These are phyloP conservation scores for Tuber melanosporum DNA, from an alignment of 495 filamentous ascomycete species.

Conservation along the genomic window DNA sequence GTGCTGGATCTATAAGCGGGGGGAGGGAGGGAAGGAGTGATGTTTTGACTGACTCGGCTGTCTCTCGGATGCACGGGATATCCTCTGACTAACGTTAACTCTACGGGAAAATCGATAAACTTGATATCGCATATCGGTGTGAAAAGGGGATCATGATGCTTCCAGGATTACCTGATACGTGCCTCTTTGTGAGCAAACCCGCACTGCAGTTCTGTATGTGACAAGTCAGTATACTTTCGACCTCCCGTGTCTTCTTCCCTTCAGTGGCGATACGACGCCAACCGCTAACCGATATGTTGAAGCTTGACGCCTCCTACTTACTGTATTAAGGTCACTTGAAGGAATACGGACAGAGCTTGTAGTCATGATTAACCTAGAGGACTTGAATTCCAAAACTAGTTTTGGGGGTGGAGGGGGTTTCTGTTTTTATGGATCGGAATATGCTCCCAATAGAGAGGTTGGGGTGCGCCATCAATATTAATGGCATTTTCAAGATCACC, in stretches of 20 bases:
- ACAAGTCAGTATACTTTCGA: not conserved
- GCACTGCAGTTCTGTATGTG: not conserved
- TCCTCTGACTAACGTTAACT: no score
- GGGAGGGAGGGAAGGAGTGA: no score
- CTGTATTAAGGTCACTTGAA: not conserved
- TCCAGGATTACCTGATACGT: no score
- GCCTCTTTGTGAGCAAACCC: no score
- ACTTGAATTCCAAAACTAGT: not conserved
- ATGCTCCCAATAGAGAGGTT: not conserved
- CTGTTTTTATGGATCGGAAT: not conserved
- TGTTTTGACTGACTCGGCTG: not conserved
- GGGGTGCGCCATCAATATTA: not conserved
- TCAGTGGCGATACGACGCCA: not conserved
- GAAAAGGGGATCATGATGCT: no score
- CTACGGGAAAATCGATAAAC: no score
- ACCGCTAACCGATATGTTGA: not conserved
- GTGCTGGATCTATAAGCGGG: not conserved
- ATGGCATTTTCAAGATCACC: not conserved
- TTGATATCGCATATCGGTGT: no score
- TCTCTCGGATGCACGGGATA: no score
- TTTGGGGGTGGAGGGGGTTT: not conserved
- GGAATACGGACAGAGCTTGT: not conserved
- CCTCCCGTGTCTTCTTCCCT: not conserved
- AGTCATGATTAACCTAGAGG: not conserved
- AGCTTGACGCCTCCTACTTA: not conserved